Evolutionary conservation across 495 filamentous ascomycete species (phyloP), one percentile per base, ranked within the genome.

Genomic region (Trichocladium uniseriatum): DNA sequence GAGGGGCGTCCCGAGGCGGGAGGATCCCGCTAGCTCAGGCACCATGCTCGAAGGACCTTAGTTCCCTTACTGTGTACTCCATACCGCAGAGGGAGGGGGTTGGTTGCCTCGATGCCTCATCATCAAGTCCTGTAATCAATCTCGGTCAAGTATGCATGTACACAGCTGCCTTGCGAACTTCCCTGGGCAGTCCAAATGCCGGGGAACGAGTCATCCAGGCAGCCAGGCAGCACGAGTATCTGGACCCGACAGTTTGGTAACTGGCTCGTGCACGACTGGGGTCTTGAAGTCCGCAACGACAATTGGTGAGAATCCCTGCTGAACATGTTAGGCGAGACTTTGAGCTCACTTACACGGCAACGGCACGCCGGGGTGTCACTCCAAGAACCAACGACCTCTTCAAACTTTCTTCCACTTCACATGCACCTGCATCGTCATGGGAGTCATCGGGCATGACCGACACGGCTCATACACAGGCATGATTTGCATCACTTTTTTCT

Each of bases 171-270:
- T n/a, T n/a, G n/a, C n/a, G n/a, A n/a, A n/a, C n/a, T n/a, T n/a
- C n/a, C n/a, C n/a, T n/a, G n/a, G n/a, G n/a, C n/a, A n/a, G n/a
- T n/a, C n/a, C n/a, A n/a, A n/a, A 27, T 8, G 24, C 4, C 24
- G 8, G 4, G 3, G 24, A 27, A 3, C 24, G 24, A 4, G 8
- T 27, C 4, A 3, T 27, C 24, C 24, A 27, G 3, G 24, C 4
- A 27, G 4, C 24, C 4, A 27, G 4, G 4, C 24, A 27, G 24
- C 24, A 27, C n/a, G 24, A 8, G 24, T 3, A 2, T 8, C 7
- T 16, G 15, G 24, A 43, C 41, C 41, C 41, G 41, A 32, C 41
- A 43, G 41, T 32, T 11, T 43, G 41, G 41, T 43, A 43, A 35
- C 19, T 45, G 42, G 42, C 5, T n/a, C 42, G 42, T 45, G 42